A percentile compares a stretch with the other conserved stretches of the same genome.
phyloP scores from a whole-genome alignment of 441 rosid species.

The Pelargonium myrrhifolium region DNA sequence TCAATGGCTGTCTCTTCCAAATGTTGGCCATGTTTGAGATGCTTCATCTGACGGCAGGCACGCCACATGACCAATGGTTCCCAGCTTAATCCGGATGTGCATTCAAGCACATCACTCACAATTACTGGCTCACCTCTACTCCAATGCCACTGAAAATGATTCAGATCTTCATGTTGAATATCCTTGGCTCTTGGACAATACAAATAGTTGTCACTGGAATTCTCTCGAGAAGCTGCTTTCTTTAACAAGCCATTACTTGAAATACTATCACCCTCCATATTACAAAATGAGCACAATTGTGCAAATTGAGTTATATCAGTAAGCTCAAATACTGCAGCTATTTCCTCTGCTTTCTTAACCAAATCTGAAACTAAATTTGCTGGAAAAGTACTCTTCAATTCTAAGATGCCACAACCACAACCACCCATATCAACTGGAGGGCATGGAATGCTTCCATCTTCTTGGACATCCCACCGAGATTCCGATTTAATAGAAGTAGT shows the following conservation, averaged over 20 bases:
- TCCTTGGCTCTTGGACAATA: constrained; percentile 49
- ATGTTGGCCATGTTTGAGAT: constrained; percentile 30
- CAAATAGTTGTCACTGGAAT: constrained; percentile 53
- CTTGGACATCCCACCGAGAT: constrained; percentile 47
- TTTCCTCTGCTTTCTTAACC: constrained; percentile 42
- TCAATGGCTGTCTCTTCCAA: constrained; percentile 51
- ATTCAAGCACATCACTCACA: constrained; percentile 66
- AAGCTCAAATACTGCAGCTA: neutral
- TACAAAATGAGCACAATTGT: constrained; percentile 11
- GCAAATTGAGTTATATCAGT: constrained; percentile 6
- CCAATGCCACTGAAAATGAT: constrained; percentile 85
- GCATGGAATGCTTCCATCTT: constrained; percentile 54
- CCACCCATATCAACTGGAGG: constrained; percentile 26
- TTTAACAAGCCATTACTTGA: constrained; percentile 21
- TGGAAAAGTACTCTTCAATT: constrained; percentile 39
- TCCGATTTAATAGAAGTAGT: constrained; percentile 9
- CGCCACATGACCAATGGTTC: constrained; percentile 93
- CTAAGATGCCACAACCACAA: constrained; percentile 46
- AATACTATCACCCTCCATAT: constrained; percentile 19
- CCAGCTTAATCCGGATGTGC: constrained; percentile 77
- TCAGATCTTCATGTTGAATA: constrained; percentile 36
- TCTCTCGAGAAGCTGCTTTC: constrained; percentile 63
- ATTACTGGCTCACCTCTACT: constrained; percentile 72
- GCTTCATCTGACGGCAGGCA: constrained; percentile 55
- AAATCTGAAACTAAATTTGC: constrained; percentile 41